Percentiles rank a stretch among this genome's conserved stretches.
phyloP scores from a whole-genome alignment of 1,284 basidiomycete species.

The Ceratobasidium theobromae region DNA sequence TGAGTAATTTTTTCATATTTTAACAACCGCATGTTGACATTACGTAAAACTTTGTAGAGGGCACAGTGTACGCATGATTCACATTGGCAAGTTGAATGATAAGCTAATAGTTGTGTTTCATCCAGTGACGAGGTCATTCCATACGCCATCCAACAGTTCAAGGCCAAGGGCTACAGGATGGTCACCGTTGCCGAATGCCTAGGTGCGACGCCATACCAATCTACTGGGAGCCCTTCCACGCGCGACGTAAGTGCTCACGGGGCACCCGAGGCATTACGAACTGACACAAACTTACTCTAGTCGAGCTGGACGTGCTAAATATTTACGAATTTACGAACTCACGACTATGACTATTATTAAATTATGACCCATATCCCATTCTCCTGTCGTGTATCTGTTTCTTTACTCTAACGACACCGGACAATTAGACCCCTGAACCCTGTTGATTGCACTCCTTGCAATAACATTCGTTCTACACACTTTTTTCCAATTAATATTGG shows the following conservation, averaged over 20 bases:
- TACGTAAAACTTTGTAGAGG: not conserved
- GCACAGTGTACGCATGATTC: not conserved
- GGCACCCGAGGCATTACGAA: not conserved
- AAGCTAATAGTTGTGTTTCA: not conserved
- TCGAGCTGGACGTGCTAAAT: not conserved
- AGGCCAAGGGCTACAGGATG: constrained; percentile 32
- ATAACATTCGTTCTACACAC: too few relatives aligned
- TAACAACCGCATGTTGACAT: not conserved
- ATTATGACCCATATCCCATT: too few relatives aligned
- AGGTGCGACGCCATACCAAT: constrained; percentile 30
- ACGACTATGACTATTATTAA: too few relatives aligned
- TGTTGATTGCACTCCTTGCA: too few relatives aligned
- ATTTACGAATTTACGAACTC: too few relatives aligned
- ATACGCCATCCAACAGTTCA: constrained; percentile 25
- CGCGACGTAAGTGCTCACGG: constrained; percentile 26
- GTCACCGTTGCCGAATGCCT: constrained; percentile 36
- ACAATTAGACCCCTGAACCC: too few relatives aligned
- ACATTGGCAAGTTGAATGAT: not conserved
- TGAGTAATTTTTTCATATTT: not conserved
- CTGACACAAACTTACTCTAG: not conserved
- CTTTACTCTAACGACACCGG: too few relatives aligned
- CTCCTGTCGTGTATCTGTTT: too few relatives aligned
- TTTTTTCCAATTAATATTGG: too few relatives aligned
- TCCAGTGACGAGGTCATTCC: constrained; percentile 29
- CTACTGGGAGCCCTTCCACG: not conserved